A percentile compares a stretch with the other conserved stretches of the same genome.
Evolutionary conservation across 495 filamentous ascomycete species (phyloP).

Genomic region (Lophiotrema nucula): DNA sequence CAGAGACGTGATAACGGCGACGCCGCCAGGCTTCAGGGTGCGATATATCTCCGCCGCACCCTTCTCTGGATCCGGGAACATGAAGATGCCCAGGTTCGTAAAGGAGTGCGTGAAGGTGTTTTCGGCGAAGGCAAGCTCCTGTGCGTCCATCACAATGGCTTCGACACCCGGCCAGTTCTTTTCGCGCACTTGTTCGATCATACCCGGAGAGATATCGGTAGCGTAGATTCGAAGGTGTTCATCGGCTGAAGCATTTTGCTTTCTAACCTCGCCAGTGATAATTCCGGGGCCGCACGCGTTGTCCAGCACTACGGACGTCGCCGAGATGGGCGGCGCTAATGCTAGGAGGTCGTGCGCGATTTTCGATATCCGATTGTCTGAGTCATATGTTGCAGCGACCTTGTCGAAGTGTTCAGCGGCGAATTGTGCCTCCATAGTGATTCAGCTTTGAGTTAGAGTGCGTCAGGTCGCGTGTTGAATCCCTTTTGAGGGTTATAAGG

Average conservation of each 20-base stretch:
- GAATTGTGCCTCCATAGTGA: too few species aligned
- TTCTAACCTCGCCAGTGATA: background rate
- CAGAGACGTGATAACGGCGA: constrained; percentile 42
- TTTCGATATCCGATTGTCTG: too few species aligned
- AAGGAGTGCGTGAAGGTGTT: constrained; percentile 41
- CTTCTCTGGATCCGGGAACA: constrained; percentile 32
- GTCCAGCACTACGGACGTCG: background rate
- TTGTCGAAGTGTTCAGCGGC: too few species aligned
- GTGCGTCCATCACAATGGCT: background rate
- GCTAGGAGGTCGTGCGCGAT: too few species aligned
- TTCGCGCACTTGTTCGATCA: background rate
- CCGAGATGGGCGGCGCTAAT: background rate
- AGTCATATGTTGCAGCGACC: too few species aligned
- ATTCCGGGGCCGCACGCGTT: constrained; percentile 8
- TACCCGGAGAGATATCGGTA: background rate
- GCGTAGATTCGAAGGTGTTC: background rate
- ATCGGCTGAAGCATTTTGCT: background rate
- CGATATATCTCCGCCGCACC: constrained; percentile 38
- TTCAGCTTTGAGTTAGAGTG: too few species aligned
- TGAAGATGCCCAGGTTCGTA: constrained; percentile 44
- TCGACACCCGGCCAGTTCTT: background rate
- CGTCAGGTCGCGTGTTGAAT: too few species aligned
- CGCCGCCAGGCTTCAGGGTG: constrained; percentile 41
- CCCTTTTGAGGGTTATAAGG: too few species aligned
- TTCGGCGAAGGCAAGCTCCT: constrained; percentile 11